phyloP scores from a whole-genome alignment of 169 alveolate species.

The Theileria annulata region DNA sequence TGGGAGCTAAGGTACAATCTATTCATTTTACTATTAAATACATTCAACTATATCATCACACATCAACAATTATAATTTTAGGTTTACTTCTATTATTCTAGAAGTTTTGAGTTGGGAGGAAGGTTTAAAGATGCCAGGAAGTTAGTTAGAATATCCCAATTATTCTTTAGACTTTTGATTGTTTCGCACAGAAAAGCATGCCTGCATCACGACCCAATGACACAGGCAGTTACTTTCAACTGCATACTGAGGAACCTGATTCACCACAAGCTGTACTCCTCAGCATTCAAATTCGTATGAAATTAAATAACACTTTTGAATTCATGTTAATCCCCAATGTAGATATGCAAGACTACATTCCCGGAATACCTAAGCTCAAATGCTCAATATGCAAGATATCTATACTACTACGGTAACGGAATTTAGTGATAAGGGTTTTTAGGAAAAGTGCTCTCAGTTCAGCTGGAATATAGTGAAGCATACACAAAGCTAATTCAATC shows the following conservation, averaged over 20 bases:
- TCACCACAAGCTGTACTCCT: conserved; percentile 75
- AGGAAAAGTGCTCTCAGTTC: conserved; percentile 89
- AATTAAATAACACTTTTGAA: conserved; percentile 21
- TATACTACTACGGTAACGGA: conserved; percentile 87
- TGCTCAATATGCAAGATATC: conserved; percentile 92
- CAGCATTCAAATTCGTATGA: conserved; percentile 72
- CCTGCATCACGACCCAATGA: conserved; percentile 84
- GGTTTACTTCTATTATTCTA: conserved; percentile 81
- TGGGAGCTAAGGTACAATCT: conserved; percentile 53
- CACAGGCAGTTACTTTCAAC: conserved; percentile 89
- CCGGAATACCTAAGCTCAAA: conserved; percentile 89
- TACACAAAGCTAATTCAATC: conserved; percentile 88
- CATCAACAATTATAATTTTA: conserved; percentile 18
- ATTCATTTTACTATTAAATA: background rate
- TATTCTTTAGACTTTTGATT: conserved; percentile 41
- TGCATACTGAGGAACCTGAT: conserved; percentile 86
- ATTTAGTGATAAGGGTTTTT: background rate
- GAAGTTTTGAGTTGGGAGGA: conserved; percentile 85
- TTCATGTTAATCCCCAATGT: background rate
- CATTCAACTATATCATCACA: conserved; percentile 29
- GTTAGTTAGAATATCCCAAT: conserved; percentile 67
- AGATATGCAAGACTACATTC: conserved; percentile 72
- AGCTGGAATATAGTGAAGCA: conserved; percentile 91
- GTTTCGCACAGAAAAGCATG: conserved; percentile 73
- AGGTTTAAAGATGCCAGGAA: conserved; percentile 74